Evolutionary conservation across 2,329 filamentous ascomycete genomes (phyloP), one percentile per base, ranked within the genome.

Genomic region (Sporothrix humicola): DNA sequence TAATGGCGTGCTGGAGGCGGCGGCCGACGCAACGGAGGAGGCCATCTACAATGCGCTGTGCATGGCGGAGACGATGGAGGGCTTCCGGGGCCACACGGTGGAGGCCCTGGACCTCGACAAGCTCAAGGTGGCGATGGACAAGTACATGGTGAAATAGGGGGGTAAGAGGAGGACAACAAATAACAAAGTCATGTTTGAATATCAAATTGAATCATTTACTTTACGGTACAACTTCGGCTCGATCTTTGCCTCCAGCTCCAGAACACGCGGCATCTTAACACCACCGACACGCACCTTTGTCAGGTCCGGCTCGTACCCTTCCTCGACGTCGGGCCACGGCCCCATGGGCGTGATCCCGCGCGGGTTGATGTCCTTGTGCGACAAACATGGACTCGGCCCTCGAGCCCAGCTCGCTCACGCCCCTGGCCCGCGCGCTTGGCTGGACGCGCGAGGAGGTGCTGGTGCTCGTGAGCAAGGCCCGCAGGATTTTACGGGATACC

Each of bases 41-140:
- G 86, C 89, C 0, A 90, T 92, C 72, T 87, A 90, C 75, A 92
- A 92, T 78, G 85, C 87, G 0, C 80, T 92, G 9, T 90, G 85
- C 75, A 90, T 87, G 82, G 88, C 89, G 0, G 86, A 89, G 77
- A 87, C 86, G 0, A 87, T 90, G 82, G 84, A 83, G 0, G 89
- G 89, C 0, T 84, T 8, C 15, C 46, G 61, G 42, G 68, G 63
- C 1, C 73, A 75, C 26, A 71, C 58, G 1, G 58, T 75, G 13
- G 72, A 75, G 72, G 69, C 69, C 46, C 69, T 75, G 42, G 72
- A 69, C 6, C 63, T 75, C 46, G 74, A 72, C 66, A 77, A 73
- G 65, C 77, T 76, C 63, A 73, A 73, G 23, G 74, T 65, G 70
- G 78, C 77, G 46, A 76, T 79, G 72, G 77, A 74, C 72, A 77